Percentiles rank a stretch among this genome's conserved stretches.
These are phyloP conservation scores for Debaryomyces singareniensis DNA, from an alignment of 1,139 yeast genomes.

Conservation along the genomic window DNA sequence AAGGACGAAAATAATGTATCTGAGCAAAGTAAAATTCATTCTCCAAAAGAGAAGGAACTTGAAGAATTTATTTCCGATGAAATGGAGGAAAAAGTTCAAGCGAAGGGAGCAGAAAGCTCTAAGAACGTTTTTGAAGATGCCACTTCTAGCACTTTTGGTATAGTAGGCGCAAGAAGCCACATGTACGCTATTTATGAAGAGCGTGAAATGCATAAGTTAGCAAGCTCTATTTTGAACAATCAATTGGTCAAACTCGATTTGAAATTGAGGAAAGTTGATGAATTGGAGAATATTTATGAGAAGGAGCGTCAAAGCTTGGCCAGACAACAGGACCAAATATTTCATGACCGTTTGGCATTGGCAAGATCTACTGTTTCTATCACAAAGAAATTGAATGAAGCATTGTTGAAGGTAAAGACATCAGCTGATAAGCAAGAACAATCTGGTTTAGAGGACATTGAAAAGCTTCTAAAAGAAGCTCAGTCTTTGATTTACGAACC, in stretches of 20 bases:
- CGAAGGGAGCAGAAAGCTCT: too few species aligned
- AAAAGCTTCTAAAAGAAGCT: conserved; percentile 28
- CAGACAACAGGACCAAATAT: conserved; percentile 74
- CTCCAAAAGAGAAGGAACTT: conserved; percentile 1
- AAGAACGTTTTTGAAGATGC: conserved; percentile 38
- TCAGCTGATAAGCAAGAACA: conserved; percentile 5
- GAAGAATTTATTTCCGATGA: conserved; percentile 5
- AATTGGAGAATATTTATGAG: conserved; percentile 74
- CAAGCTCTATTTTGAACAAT: conserved; percentile 57
- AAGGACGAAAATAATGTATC: conserved; percentile 1
- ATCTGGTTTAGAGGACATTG: conserved; percentile 3
- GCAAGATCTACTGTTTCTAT: conserved; percentile 54
- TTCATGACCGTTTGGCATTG: conserved; percentile 71
- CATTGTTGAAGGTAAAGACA: conserved; percentile 28
- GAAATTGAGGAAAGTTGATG: conserved; percentile 63
- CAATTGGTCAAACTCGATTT: conserved; percentile 72
- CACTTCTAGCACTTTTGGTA: conserved; percentile 52
- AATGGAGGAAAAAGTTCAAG: conserved; percentile 6
- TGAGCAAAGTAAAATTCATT: conserved; percentile 1
- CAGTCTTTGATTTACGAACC: conserved; percentile 48
- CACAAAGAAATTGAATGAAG: conserved; percentile 43
- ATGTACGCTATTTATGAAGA: conserved; percentile 81
- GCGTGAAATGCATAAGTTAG: conserved; percentile 60
- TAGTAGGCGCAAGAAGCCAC: conserved; percentile 77
- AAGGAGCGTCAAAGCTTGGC: conserved; percentile 69